Conservation (phyloP, 257 asterid genomes). For the Capsicum rhomboideum region DNA sequence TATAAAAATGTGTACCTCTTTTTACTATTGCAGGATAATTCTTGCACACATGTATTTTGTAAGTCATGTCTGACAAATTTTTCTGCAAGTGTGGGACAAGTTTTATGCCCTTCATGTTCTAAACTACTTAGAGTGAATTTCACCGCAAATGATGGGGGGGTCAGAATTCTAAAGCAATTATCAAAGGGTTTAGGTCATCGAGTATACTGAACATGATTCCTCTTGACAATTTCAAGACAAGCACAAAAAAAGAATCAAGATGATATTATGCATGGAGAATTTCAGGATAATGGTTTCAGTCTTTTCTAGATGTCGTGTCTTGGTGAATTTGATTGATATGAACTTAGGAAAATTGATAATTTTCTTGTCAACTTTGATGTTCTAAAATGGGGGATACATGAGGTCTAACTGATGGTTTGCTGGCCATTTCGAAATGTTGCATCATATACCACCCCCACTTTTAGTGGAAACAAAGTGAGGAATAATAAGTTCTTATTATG, state of each 20-base stretch:
- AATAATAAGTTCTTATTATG: too few relatives aligned
- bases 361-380: neutral
- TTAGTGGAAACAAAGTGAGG: too few relatives aligned
- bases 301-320: neutral
- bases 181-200: conserved; percentile 64
- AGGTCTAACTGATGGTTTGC: too few relatives aligned
- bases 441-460: too few relatives aligned
- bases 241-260: conserved; percentile 71
- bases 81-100: conserved; percentile 56
- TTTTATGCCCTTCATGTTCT: conserved; percentile 75
- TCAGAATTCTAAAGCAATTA: conserved; percentile 36
- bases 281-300: neutral
- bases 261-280: neutral
- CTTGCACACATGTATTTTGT: conserved; percentile 78
- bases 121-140: conserved; percentile 80
- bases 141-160: conserved; percentile 36
- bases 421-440: too few relatives aligned
- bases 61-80: conserved; percentile 69
- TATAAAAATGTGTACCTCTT: neutral
- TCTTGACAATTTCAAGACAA: conserved; percentile 54
- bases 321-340: neutral
- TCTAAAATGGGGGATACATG: neutral
- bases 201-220: conserved; percentile 76
- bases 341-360: neutral
- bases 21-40: conserved; percentile 47